Conservation (phyloP, 176 grass and related monocot species). For the Ensete glaucum region DNA sequence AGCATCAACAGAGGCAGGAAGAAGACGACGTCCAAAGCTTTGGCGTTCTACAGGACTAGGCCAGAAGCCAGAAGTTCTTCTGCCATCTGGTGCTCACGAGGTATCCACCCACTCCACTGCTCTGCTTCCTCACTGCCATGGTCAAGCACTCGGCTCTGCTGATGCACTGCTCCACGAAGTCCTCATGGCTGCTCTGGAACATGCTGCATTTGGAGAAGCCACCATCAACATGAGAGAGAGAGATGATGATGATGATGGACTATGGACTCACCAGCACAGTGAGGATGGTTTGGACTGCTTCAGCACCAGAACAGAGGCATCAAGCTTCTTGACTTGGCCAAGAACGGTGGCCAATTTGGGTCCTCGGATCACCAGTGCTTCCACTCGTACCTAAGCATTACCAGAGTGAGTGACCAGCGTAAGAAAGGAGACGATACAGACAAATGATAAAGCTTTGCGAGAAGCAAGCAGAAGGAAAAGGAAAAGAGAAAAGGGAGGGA, state of each 20-base stretch:
- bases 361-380: slow-evolving; percentile 20
- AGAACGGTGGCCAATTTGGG: slow-evolving; percentile 19
- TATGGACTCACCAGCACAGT: slow-evolving; percentile 38
- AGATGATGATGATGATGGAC: neutral
- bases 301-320: slow-evolving; percentile 17
- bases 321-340: slow-evolving; percentile 20
- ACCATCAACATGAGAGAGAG: neutral
- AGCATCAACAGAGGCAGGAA: too few species aligned
- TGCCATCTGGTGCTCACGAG: slow-evolving; percentile 86
- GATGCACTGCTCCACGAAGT: slow-evolving; percentile 88
- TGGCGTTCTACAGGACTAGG: neutral
- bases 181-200: slow-evolving; percentile 49
- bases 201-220: slow-evolving; percentile 31
- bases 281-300: slow-evolving; percentile 16
- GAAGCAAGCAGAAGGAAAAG: too few species aligned
- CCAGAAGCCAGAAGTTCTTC: slow-evolving; percentile 96
- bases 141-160: slow-evolving; percentile 77
- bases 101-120: slow-evolving; percentile 78
- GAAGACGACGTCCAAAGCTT: too few species aligned
- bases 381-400: slow-evolving; percentile 4
- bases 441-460: too few species aligned
- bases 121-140: slow-evolving; percentile 76
- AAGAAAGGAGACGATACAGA: too few species aligned
- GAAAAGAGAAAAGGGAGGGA: too few species aligned
- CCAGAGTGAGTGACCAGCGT: too few species aligned